Conservation (phyloP, 805 yeast species). For the Nakazawaea ambrosiae region DNA sequence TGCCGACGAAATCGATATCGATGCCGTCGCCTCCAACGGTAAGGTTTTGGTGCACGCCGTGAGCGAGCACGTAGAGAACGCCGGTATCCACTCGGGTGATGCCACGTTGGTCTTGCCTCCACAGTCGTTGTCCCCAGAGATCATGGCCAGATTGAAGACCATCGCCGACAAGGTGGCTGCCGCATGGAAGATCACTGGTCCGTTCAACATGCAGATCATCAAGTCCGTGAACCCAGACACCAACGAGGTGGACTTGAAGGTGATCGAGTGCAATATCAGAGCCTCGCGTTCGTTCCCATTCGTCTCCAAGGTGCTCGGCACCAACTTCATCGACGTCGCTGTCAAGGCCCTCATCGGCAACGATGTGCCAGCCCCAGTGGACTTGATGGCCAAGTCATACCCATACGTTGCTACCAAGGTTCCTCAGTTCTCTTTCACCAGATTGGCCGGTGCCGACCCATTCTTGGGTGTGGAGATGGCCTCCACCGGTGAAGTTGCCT, state of each 20-base stretch:
- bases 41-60: constrained; percentile 88
- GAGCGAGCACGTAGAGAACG: constrained; percentile 96
- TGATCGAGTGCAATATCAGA: constrained; percentile 96
- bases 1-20: constrained; percentile 95
- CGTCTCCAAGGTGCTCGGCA: constrained; percentile 93
- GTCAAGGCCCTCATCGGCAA: constrained; percentile 76
- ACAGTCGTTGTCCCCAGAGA: constrained; percentile 58
- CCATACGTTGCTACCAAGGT: constrained; percentile 93
- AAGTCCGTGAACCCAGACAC: constrained; percentile 60
- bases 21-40: constrained; percentile 91
- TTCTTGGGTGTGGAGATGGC: constrained; percentile 99
- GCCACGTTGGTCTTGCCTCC: constrained; percentile 96
- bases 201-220: constrained; percentile 97
- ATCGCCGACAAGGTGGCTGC: constrained; percentile 90
- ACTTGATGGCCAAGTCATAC: constrained; percentile 72
- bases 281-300: constrained; percentile 99
- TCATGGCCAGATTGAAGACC: constrained; percentile 68
- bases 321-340: constrained; percentile 91
- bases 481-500: constrained; percentile 98
- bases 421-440: constrained; percentile 97
- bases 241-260: constrained; percentile 67
- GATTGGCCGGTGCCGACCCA: constrained; percentile 99
- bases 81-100: constrained; percentile 98
- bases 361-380: constrained; percentile 69
- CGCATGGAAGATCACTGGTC: constrained; percentile 96